A percentile compares a stretch with the other conserved stretches of the same genome.
phyloP scores from a whole-genome alignment of 2,329 filamentous ascomycete species.

The Mollisiaceae sp. region DNA sequence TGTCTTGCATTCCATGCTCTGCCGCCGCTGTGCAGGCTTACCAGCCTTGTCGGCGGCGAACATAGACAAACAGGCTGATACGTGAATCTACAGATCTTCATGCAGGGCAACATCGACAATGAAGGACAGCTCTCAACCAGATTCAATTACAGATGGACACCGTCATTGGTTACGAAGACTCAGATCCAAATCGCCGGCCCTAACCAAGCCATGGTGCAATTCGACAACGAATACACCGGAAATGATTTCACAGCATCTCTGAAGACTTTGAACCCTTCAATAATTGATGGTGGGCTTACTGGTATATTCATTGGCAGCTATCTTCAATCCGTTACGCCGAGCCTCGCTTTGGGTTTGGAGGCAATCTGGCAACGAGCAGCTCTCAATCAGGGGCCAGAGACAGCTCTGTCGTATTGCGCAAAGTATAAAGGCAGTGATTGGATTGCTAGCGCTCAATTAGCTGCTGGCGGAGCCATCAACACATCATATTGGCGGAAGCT shows the following conservation, averaged over 20 bases:
- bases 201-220: conserved; percentile 84
- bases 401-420: conserved; percentile 85
- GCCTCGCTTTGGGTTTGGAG: conserved; percentile 86
- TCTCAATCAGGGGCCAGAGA: conserved; percentile 86
- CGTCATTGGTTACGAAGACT: conserved; percentile 81
- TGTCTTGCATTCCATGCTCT: not conserved
- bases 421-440: conserved; percentile 92
- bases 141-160: conserved; percentile 91
- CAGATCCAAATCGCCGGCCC: conserved; percentile 82
- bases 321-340: conserved; percentile 88
- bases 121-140: conserved; percentile 85
- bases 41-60: not conserved
- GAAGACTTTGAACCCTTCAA: conserved; percentile 95
- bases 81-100: conserved; percentile 72
- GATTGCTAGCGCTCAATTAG: conserved; percentile 87
- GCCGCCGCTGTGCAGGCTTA: not conserved
- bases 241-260: conserved; percentile 90
- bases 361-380: conserved; percentile 91
- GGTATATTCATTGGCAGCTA: conserved; percentile 97
- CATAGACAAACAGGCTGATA: conserved; percentile 28
- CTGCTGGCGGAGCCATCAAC: conserved; percentile 82
- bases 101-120: conserved; percentile 95
- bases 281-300: conserved; percentile 88
- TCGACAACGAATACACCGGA: conserved; percentile 95
- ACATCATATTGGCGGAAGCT: conserved; percentile 93